Evolutionary conservation across 108 stramenopile species (phyloP).

Genomic region (Skeletonema menzelii): DNA sequence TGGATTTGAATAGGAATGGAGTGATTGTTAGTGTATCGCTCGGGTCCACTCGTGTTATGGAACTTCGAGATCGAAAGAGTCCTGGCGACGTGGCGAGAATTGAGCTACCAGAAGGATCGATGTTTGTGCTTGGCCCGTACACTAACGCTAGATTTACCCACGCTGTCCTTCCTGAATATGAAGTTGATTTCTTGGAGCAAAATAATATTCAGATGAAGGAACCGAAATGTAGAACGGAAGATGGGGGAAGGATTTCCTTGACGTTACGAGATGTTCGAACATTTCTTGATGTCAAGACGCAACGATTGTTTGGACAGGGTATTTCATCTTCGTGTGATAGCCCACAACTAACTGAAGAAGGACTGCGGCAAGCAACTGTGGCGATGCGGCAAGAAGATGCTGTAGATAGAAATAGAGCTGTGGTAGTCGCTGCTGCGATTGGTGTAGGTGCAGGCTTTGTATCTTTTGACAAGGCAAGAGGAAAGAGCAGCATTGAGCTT

Average conservation of each 20-base stretch:
- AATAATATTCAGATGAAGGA: not conserved
- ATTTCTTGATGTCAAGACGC: slow-evolving; percentile 56
- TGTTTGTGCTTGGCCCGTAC: slow-evolving; percentile 76
- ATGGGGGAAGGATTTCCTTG: slow-evolving; percentile 58
- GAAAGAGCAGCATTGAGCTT: slow-evolving; percentile 8
- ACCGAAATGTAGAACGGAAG: slow-evolving; percentile 22
- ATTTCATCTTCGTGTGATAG: slow-evolving; percentile 17
- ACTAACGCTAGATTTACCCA: slow-evolving; percentile 74
- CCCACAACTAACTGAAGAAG: not conserved
- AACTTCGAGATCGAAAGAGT: slow-evolving; percentile 53
- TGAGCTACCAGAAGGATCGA: slow-evolving; percentile 62
- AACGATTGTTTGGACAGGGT: slow-evolving; percentile 69
- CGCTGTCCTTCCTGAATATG: slow-evolving; percentile 54
- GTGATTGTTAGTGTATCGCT: slow-evolving; percentile 77
- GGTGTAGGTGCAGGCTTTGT: slow-evolving; percentile 38
- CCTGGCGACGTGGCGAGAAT: slow-evolving; percentile 64
- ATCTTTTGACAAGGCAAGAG: not conserved
- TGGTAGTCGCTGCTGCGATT: slow-evolving; percentile 40
- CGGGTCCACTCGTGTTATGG: slow-evolving; percentile 61
- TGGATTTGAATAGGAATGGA: slow-evolving; percentile 69
- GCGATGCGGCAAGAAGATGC: slow-evolving; percentile 23
- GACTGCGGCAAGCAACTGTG: slow-evolving; percentile 12
- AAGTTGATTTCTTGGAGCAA: slow-evolving; percentile 21
- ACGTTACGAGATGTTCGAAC: slow-evolving; percentile 71
- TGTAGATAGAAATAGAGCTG: slow-evolving; percentile 38